Evolutionary conservation across 257 asterid species (phyloP).

Genomic region (Verbascum thapsus): DNA sequence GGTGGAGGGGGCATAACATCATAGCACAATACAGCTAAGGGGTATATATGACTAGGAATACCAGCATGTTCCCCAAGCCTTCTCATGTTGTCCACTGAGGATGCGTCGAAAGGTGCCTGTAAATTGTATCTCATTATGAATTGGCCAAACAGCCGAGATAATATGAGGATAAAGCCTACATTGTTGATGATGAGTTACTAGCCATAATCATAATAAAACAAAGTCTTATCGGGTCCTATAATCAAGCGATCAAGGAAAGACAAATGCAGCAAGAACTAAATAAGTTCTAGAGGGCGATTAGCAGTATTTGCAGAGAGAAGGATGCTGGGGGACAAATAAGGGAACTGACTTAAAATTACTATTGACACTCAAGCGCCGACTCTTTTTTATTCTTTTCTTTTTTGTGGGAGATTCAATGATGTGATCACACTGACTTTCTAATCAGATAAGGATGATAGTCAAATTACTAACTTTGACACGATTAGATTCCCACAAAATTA

Average conservation of each 20-base stretch:
- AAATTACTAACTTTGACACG: too few relatives aligned
- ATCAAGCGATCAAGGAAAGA: too few relatives aligned
- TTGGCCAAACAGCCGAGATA: background rate
- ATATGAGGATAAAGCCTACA: too few relatives aligned
- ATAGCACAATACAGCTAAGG: constrained; percentile 69
- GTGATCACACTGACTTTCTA: too few relatives aligned
- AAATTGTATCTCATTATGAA: constrained; percentile 29
- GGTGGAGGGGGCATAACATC: constrained; percentile 88
- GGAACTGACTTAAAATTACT: background rate
- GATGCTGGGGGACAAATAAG: background rate
- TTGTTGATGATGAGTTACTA: too few relatives aligned
- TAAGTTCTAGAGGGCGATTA: too few relatives aligned
- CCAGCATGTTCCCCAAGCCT: constrained; percentile 84
- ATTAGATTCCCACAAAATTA: background rate
- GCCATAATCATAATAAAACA: too few relatives aligned
- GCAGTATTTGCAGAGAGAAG: too few relatives aligned
- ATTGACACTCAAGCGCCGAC: background rate
- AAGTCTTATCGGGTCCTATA: too few relatives aligned
- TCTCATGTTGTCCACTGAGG: constrained; percentile 83
- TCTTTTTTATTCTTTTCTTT: background rate
- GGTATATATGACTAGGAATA: constrained; percentile 73
- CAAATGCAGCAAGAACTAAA: too few relatives aligned
- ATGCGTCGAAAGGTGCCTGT: constrained; percentile 80
- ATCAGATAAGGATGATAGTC: too few relatives aligned
- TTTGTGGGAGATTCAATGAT: background rate